Conservation (phyloP, 257 asterid genomes). For the Solanum boliviense region DNA sequence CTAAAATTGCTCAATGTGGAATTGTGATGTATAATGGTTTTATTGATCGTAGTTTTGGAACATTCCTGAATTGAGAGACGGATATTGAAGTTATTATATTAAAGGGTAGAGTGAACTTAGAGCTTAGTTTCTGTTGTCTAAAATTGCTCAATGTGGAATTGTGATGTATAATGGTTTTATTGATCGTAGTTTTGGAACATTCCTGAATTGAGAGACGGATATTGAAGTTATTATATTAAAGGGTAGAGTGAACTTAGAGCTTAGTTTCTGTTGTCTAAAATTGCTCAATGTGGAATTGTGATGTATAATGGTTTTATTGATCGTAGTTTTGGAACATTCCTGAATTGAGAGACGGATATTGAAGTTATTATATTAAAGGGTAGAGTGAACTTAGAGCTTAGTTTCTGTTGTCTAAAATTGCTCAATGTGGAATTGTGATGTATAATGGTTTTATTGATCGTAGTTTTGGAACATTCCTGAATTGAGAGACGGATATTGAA, state of each 20-base stretch:
- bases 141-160: too few relatives aligned
- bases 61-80: too few relatives aligned
- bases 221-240: too few relatives aligned
- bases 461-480: background rate
- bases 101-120: background rate
- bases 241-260: background rate
- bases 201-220: too few relatives aligned
- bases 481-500: background rate
- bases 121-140: background rate
- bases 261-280: background rate
- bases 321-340: background rate
- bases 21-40: too few relatives aligned
- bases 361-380: background rate
- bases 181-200: too few relatives aligned
- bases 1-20: too few relatives aligned
- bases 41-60: too few relatives aligned
- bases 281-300: background rate
- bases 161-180: too few relatives aligned
- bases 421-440: background rate
- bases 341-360: background rate
- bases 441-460: background rate
- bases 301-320: background rate
- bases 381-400: background rate
- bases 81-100: too few relatives aligned
- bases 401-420: background rate